Evolutionary conservation across 768 basidiomycete species (phyloP).

Genomic region (Butyriboletus loyo): DNA sequence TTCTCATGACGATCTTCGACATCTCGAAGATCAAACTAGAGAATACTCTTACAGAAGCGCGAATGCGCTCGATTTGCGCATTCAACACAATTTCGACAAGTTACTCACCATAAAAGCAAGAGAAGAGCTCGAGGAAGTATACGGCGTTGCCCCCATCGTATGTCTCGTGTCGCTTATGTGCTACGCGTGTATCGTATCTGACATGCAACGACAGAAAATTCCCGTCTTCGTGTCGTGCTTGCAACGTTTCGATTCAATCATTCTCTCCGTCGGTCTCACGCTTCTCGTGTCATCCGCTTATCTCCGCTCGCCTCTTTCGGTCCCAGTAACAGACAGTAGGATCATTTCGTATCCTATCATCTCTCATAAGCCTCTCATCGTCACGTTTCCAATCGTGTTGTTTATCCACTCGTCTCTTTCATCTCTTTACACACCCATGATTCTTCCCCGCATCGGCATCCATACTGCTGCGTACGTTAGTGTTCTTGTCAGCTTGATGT

Average conservation of each 20-base stretch:
- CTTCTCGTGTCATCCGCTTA: conserved; percentile 53
- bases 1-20: conserved; percentile 16
- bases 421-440: conserved; percentile 61
- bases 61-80: conserved; percentile 34
- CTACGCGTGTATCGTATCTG: background rate
- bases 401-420: conserved; percentile 53
- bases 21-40: conserved; percentile 18
- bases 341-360: conserved; percentile 14
- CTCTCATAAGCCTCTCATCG: conserved; percentile 36
- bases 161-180: conserved; percentile 28
- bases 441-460: conserved; percentile 71
- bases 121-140: conserved; percentile 76
- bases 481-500: conserved; percentile 61
- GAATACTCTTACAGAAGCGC: background rate
- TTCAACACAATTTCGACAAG: conserved; percentile 66
- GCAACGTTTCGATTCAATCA: conserved; percentile 69
- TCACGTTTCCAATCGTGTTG: conserved; percentile 44
- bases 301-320: conserved; percentile 51
- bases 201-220: conserved; percentile 48
- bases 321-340: conserved; percentile 18
- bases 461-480: conserved; percentile 74
- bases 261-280: conserved; percentile 66
- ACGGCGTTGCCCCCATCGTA: conserved; percentile 77
- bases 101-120: conserved; percentile 60
- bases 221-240: conserved; percentile 77